These are phyloP conservation scores for Globisporangium heterothallicum DNA, from an alignment of 352 stramenopile genomes.

Conservation along the genomic window DNA sequence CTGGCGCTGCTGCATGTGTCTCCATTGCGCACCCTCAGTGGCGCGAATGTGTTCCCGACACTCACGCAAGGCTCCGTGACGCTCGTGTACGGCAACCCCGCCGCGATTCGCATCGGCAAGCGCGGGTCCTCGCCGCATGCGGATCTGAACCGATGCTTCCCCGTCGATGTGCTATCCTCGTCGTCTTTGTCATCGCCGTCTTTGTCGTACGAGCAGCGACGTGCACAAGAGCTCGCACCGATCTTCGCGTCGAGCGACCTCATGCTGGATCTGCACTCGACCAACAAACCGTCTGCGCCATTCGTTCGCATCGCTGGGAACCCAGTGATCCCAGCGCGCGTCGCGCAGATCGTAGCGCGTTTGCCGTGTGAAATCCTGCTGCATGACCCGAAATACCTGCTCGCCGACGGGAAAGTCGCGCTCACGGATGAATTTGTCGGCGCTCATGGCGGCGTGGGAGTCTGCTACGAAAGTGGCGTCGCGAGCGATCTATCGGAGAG, in stretches of 20 bases:
- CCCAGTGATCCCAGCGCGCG: constrained; percentile 16
- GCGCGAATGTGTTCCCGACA: constrained; percentile 15
- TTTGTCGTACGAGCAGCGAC: constrained; percentile 39
- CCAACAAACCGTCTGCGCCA: constrained; percentile 64
- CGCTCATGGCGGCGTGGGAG: constrained; percentile 42
- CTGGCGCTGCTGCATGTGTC: constrained; percentile 30
- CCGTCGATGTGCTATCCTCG: constrained; percentile 21
- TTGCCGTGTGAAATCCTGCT: constrained; percentile 55
- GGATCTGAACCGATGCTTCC: constrained; percentile 73
- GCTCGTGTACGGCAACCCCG: constrained; percentile 62
- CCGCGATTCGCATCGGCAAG: constrained; percentile 42
- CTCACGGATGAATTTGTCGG: constrained; percentile 74
- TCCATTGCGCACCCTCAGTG: constrained; percentile 12
- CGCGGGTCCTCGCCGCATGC: constrained; percentile 43
- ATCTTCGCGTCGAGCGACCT: constrained; percentile 47
- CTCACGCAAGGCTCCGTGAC: constrained; percentile 38
- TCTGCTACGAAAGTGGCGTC: constrained; percentile 68
- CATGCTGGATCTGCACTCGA: constrained; percentile 72
- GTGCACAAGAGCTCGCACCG: constrained; percentile 50
- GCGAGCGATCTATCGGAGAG: constrained; percentile 41
- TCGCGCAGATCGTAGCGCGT: constrained; percentile 26
- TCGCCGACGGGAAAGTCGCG: constrained; percentile 49
- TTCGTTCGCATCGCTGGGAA: constrained; percentile 60
- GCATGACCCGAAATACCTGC: constrained; percentile 51
- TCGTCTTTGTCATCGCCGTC: background rate